Conservation (phyloP, 805 yeast species). For the Cyberlindnera galapagoensis region DNA sequence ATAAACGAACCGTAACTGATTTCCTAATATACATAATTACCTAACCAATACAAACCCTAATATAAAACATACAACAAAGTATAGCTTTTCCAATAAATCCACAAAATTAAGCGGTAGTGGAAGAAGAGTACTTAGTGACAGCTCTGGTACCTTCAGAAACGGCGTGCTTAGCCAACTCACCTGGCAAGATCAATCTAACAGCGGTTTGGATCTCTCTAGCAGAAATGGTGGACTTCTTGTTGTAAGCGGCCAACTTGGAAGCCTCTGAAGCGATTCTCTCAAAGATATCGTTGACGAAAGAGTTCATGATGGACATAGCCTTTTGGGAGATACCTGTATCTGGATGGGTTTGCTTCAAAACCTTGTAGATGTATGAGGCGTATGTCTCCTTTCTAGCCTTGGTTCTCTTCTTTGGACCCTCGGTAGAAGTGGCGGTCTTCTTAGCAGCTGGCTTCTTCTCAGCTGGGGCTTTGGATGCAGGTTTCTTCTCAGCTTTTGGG, state of each 20-base stretch:
- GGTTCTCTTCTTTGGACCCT: constrained; percentile 85
- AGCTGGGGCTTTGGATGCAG: constrained; percentile 91
- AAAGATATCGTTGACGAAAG: constrained; percentile 95
- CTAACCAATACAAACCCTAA: constrained; percentile 25
- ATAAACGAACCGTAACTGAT: constrained; percentile 23
- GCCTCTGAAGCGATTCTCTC: constrained; percentile 99
- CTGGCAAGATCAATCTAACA: constrained; percentile 96
- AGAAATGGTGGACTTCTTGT: constrained; percentile 96
- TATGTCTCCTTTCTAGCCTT: constrained; percentile 98
- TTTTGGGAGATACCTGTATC: constrained; percentile 99
- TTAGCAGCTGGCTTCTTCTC: constrained; percentile 93
- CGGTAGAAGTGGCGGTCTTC: constrained; percentile 68
- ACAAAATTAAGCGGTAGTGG: constrained; percentile 33
- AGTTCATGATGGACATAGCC: constrained; percentile 98
- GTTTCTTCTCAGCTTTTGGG: constrained; percentile 56
- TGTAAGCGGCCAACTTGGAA: constrained; percentile 97
- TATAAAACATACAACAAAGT: constrained; percentile 17
- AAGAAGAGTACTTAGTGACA: constrained; percentile 91
- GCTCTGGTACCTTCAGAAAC: constrained; percentile 99
- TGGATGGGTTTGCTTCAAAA: constrained; percentile 97
- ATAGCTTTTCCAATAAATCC: constrained; percentile 4
- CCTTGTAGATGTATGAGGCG: constrained; percentile 97
- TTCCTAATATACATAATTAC: constrained; percentile 26
- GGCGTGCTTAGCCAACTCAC: constrained; percentile 98
- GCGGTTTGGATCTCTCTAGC: constrained; percentile 99